Evolutionary conservation across 306 rosid genomes (phyloP).

Genomic region (Spatholobus suberectus): DNA sequence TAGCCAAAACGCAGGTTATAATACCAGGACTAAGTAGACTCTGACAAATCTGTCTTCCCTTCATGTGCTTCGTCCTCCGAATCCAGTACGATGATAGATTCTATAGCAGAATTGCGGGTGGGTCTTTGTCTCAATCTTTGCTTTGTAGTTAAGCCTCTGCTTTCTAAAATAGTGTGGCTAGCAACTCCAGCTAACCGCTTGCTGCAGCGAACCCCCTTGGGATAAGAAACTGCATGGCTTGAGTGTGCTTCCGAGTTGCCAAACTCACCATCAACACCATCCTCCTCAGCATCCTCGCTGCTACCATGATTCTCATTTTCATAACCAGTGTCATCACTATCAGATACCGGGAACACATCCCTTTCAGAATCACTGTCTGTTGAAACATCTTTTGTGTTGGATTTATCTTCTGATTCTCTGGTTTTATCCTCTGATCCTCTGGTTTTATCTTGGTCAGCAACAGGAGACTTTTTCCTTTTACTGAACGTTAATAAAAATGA

Average conservation of each 20-base stretch:
- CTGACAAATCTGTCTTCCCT: slow-evolving; percentile 16
- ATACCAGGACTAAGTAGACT: slow-evolving; percentile 34
- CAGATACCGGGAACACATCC: slow-evolving; percentile 34
- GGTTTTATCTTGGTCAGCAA: slow-evolving; percentile 43
- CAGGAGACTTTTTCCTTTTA: slow-evolving; percentile 35
- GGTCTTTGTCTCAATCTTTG: slow-evolving; percentile 84
- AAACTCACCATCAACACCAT: slow-evolving; percentile 25
- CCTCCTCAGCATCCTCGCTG: slow-evolving; percentile 44
- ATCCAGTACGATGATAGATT: slow-evolving; percentile 51
- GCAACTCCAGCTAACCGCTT: slow-evolving; percentile 54
- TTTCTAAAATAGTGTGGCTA: slow-evolving; percentile 48
- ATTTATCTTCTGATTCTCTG: slow-evolving; percentile 48
- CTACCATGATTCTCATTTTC: slow-evolving; percentile 38
- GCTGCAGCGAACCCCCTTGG: slow-evolving; percentile 53
- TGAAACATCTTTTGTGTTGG: slow-evolving; percentile 37
- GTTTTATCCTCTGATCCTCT: slow-evolving; percentile 48
- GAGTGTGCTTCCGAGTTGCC: slow-evolving; percentile 44
- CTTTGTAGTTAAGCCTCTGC: slow-evolving; percentile 62
- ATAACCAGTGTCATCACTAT: slow-evolving; percentile 47
- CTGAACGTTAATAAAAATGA: slow-evolving; percentile 32
- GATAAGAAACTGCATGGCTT: slow-evolving; percentile 44
- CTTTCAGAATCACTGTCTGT: slow-evolving; percentile 45
- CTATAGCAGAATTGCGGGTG: slow-evolving; percentile 70
- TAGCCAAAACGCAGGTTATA: not conserved
- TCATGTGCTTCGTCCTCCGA: slow-evolving; percentile 56